Evolutionary conservation across 345 rosid genomes (phyloP).

Genomic region (Mercurialis annua): DNA sequence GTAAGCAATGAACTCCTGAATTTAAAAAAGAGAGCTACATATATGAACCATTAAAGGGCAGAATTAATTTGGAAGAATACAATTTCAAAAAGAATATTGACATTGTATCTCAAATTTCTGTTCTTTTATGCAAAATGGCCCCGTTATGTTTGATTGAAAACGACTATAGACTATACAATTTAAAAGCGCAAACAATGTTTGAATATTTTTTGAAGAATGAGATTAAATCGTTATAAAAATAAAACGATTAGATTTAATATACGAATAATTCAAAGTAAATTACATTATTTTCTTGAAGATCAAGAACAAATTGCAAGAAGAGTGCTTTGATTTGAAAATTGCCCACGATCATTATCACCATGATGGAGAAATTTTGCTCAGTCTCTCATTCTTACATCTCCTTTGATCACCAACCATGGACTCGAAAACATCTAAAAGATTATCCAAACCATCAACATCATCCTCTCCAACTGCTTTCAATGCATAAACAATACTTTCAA

Average conservation of each 20-base stretch:
- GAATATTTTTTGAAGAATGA: no score
- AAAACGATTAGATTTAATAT: no score
- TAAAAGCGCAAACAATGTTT: no score
- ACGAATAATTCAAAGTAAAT: no score
- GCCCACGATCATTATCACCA: conserved; percentile 3
- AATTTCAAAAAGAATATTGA: not conserved
- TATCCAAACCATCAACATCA: conserved; percentile 43
- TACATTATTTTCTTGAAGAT: no score
- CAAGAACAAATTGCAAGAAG: no score
- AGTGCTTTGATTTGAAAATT: no score
- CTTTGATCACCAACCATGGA: conserved; percentile 83
- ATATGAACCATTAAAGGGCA: not conserved
- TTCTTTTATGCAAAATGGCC: no score
- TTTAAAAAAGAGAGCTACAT: not conserved
- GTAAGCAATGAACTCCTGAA: not conserved
- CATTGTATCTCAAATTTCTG: no score
- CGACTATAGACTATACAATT: no score
- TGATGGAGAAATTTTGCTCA: conserved; percentile 20
- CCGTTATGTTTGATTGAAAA: no score
- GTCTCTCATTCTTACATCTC: conserved; percentile 55
- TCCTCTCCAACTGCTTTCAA: conserved; percentile 64
- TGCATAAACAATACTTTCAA: conserved; percentile 71
- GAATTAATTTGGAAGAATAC: not conserved
- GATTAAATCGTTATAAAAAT: no score
- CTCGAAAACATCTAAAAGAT: conserved; percentile 65